These are phyloP conservation scores for Pythium dissotocum DNA, from an alignment of 352 stramenopile genomes.

Conservation along the genomic window DNA sequence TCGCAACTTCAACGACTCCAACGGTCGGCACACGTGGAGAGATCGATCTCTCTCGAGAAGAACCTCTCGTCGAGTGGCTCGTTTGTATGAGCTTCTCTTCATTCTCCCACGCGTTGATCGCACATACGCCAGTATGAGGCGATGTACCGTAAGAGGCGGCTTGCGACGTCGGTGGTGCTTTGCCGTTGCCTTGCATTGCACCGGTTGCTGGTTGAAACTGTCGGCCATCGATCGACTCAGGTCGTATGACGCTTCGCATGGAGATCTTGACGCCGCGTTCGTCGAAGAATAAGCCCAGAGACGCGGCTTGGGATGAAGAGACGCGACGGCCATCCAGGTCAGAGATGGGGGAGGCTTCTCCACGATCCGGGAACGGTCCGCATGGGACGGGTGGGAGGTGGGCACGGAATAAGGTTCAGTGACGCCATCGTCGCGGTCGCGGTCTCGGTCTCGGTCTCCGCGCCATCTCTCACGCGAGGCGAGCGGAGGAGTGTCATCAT, in stretches of 20 bases:
- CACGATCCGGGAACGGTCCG: conserved; percentile 21
- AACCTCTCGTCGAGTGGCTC: not conserved
- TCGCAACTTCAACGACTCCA: too few relatives aligned
- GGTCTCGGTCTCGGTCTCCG: too few relatives aligned
- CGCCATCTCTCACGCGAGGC: not conserved
- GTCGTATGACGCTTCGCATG: not conserved
- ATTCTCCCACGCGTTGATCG: not conserved
- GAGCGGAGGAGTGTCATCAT: not conserved
- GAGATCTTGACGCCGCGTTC: not conserved
- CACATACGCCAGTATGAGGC: not conserved
- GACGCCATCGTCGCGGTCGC: not conserved
- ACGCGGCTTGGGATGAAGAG: not conserved
- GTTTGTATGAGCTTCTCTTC: not conserved
- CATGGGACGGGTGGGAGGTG: conserved; percentile 9
- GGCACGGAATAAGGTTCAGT: not conserved
- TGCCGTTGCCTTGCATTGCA: too few relatives aligned
- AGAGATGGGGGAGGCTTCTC: conserved; percentile 5
- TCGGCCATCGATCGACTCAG: not conserved
- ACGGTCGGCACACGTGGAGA: too few relatives aligned
- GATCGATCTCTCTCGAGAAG: not conserved
- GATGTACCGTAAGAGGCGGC: not conserved
- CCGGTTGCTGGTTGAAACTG: not conserved
- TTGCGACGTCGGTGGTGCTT: too few relatives aligned
- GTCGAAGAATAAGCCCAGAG: not conserved
- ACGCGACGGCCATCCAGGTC: not conserved